A percentile compares a stretch with the other conserved stretches of the same genome.
Evolutionary conservation across 2,329 filamentous ascomycete species (phyloP).

Genomic region (Chaetomiaceae sp.): DNA sequence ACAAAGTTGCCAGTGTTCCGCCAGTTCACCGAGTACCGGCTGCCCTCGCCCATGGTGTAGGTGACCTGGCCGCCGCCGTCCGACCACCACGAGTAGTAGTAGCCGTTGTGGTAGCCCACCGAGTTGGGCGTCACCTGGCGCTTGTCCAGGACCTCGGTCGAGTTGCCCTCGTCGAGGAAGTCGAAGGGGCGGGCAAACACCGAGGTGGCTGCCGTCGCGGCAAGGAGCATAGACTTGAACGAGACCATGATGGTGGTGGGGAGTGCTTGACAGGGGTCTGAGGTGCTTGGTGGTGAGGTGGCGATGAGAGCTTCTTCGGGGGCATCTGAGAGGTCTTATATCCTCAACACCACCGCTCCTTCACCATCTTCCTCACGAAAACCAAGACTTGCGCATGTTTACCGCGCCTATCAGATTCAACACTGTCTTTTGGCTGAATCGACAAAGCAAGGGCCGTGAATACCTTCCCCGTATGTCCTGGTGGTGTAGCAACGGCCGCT

Average conservation of each 20-base stretch:
- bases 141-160: constrained; percentile 22
- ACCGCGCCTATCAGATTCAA: background rate
- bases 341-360: background rate
- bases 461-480: background rate
- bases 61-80: constrained; percentile 46
- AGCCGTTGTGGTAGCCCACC: constrained; percentile 51
- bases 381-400: background rate
- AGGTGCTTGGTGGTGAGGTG: background rate
- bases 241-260: constrained; percentile 32
- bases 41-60: constrained; percentile 50
- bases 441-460: background rate
- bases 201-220: constrained; percentile 31
- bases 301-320: background rate
- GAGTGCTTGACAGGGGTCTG: background rate
- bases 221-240: constrained; percentile 36
- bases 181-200: constrained; percentile 35
- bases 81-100: constrained; percentile 58
- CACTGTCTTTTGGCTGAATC: constrained; percentile 14
- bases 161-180: constrained; percentile 28
- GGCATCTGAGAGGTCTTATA: background rate
- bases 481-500: background rate
- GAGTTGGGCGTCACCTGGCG: constrained; percentile 38
- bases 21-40: constrained; percentile 49
- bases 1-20: constrained; percentile 43
- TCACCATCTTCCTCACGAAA: background rate